These are phyloP conservation scores for Rhodofomes roseus DNA, from an alignment of 1,284 basidiomycete species.

Conservation along the genomic window DNA sequence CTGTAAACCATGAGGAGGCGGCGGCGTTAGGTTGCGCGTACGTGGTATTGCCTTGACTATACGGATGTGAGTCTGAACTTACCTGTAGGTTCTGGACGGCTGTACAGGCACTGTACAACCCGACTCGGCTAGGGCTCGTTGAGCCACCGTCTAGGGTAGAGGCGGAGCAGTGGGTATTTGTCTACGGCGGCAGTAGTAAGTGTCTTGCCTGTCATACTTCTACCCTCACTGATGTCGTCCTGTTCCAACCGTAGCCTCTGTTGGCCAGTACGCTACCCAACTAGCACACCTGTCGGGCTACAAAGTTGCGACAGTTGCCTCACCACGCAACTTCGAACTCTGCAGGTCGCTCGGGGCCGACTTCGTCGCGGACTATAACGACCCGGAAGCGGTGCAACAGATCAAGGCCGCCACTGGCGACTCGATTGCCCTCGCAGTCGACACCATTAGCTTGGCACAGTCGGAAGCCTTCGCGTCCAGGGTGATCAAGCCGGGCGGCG, in stretches of 20 bases:
- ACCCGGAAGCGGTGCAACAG: conserved; percentile 18
- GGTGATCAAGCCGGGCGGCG: conserved; percentile 15
- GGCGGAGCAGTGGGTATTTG: conserved; percentile 24
- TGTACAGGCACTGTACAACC: conserved; percentile 31
- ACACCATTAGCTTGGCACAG: conserved; percentile 15
- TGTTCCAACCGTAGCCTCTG: conserved; percentile 17
- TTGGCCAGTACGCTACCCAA: conserved; percentile 42
- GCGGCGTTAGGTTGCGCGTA: conserved; percentile 36
- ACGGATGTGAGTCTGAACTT: neutral
- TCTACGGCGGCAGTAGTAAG: conserved; percentile 30
- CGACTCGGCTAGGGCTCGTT: conserved; percentile 18
- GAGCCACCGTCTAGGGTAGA: conserved; percentile 20
- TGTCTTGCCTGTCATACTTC: neutral
- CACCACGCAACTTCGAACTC: conserved; percentile 34
- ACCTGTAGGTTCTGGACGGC: conserved; percentile 29
- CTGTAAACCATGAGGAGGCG: conserved; percentile 31
- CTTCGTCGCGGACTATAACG: conserved; percentile 31
- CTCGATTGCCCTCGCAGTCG: conserved; percentile 16
- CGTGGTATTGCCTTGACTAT: conserved; percentile 8
- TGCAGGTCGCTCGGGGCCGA: conserved; percentile 39
- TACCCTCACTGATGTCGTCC: neutral
- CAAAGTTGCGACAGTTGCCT: conserved; percentile 37
- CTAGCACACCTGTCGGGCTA: conserved; percentile 38
- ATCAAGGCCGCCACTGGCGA: conserved; percentile 23
- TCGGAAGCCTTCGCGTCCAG: conserved; percentile 17